phyloP scores from a whole-genome alignment of 1,139 yeast species.

The Martiniozyma asiatica region DNA sequence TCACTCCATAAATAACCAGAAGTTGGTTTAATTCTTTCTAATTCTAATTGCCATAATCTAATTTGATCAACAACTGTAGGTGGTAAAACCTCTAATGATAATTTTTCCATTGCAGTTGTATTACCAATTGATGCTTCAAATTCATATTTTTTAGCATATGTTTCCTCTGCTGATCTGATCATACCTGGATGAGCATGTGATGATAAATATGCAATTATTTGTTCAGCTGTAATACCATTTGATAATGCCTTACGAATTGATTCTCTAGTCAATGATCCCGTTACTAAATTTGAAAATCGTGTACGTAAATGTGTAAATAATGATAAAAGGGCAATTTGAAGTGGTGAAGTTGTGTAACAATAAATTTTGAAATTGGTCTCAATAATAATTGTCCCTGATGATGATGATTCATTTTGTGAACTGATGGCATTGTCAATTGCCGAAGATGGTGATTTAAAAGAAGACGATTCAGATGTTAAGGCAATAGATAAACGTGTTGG shows the following conservation, averaged over 20 bases:
- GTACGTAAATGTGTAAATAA: conserved; percentile 76
- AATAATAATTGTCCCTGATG: conserved; percentile 62
- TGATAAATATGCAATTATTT: conserved; percentile 76
- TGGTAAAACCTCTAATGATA: conserved; percentile 55
- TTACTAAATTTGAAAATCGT: conserved; percentile 82
- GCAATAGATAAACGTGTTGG: conserved; percentile 91
- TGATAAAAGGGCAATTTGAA: conserved; percentile 86
- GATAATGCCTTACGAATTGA: conserved; percentile 72
- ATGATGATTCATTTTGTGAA: conserved; percentile 12
- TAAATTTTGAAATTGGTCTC: conserved; percentile 91
- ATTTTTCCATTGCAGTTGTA: conserved; percentile 22
- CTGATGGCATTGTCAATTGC: conserved; percentile 52
- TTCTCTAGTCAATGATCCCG: conserved; percentile 89
- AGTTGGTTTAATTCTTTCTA: conserved; percentile 81
- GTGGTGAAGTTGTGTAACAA: conserved; percentile 89
- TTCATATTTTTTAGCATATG: conserved; percentile 52
- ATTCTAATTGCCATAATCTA: conserved; percentile 87
- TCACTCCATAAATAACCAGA: conserved; percentile 86
- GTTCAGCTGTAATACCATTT: conserved; percentile 93
- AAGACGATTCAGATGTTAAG: conserved; percentile 71
- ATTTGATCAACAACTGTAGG: conserved; percentile 96
- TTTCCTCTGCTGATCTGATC: conserved; percentile 60
- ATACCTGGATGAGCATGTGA: conserved; percentile 94
- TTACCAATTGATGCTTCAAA: conserved; percentile 38
- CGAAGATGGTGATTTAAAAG: conserved; percentile 55